These are phyloP conservation scores for Pistacia vera DNA, from an alignment of 345 rosid genomes.

Conservation along the genomic window DNA sequence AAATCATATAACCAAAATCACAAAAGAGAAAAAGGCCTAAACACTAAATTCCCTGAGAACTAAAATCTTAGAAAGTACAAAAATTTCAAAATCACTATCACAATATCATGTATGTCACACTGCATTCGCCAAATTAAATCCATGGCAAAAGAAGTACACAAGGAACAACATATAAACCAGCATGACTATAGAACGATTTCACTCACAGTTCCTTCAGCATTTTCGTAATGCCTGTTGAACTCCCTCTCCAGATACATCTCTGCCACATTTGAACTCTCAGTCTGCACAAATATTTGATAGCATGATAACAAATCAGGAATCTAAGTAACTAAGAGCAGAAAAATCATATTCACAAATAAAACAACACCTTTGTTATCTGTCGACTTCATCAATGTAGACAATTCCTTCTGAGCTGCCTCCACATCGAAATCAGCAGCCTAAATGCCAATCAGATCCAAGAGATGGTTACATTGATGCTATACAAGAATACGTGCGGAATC, in stretches of 20 bases:
- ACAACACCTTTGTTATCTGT: slow-evolving; percentile 91
- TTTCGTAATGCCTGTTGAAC: slow-evolving; percentile 93
- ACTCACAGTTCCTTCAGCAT: slow-evolving; percentile 98
- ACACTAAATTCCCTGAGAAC: neutral
- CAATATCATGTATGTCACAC: neutral
- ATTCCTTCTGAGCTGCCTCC: slow-evolving; percentile 95
- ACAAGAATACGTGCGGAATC: neutral
- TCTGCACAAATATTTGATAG: slow-evolving; percentile 37
- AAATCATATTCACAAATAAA: neutral
- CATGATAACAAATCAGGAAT: slow-evolving; percentile 1
- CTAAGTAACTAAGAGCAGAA: neutral
- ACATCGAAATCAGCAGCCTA: slow-evolving; percentile 89
- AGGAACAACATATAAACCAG: slow-evolving; percentile 3
- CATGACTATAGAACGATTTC: slow-evolving; percentile 2
- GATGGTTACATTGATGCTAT: neutral
- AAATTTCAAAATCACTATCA: neutral
- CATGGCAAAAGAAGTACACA: neutral
- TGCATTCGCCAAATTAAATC: neutral
- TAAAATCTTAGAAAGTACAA: neutral
- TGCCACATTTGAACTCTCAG: slow-evolving; percentile 68
- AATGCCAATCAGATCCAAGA: slow-evolving; percentile 24
- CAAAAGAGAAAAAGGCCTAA: neutral
- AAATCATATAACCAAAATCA: neutral
- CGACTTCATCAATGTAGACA: slow-evolving; percentile 96
- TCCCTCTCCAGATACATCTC: slow-evolving; percentile 99